A percentile compares a stretch with the other conserved stretches of the same genome.
These are phyloP conservation scores for Taphrina populina DNA, from an alignment of 1,139 yeast species.

Conservation along the genomic window DNA sequence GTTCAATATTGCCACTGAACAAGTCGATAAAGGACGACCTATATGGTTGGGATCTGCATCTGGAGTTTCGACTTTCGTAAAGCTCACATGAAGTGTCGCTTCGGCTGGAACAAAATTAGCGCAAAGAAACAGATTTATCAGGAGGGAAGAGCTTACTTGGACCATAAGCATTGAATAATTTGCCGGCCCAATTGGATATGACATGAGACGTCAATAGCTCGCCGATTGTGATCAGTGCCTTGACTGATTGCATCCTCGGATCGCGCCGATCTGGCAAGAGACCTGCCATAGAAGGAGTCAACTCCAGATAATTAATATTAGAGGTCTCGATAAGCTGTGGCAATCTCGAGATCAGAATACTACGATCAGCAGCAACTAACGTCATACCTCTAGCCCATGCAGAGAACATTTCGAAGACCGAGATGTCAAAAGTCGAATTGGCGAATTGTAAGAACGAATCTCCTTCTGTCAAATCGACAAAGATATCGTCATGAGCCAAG, in stretches of 20 bases:
- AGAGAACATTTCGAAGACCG: constrained; percentile 39
- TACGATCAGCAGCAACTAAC: constrained; percentile 38
- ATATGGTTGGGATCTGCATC: constrained; percentile 36
- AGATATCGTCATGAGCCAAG: constrained; percentile 37
- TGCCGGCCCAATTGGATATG: constrained; percentile 34
- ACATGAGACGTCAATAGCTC: constrained; percentile 39
- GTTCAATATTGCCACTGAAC: constrained; percentile 36
- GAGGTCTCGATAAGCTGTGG: constrained; percentile 34
- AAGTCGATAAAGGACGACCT: constrained; percentile 39
- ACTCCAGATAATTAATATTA: constrained; percentile 38
- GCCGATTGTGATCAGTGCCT: constrained; percentile 39
- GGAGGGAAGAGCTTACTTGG: constrained; percentile 38
- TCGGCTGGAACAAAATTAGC: constrained; percentile 36
- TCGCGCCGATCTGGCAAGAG: constrained; percentile 33
- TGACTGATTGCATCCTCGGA: constrained; percentile 34
- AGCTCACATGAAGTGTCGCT: constrained; percentile 41
- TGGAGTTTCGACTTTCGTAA: constrained; percentile 29
- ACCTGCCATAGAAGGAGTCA: constrained; percentile 41
- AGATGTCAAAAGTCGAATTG: constrained; percentile 40
- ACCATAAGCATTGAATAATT: constrained; percentile 41
- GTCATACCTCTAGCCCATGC: constrained; percentile 38
- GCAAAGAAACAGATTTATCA: neutral
- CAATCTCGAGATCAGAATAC: constrained; percentile 36
- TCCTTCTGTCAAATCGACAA: constrained; percentile 1
- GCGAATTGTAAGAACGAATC: constrained; percentile 39